Base-by-base conservation (phyloP, 1,284 basidiomycete genomes). In the Phlebopus sp. region DNA sequence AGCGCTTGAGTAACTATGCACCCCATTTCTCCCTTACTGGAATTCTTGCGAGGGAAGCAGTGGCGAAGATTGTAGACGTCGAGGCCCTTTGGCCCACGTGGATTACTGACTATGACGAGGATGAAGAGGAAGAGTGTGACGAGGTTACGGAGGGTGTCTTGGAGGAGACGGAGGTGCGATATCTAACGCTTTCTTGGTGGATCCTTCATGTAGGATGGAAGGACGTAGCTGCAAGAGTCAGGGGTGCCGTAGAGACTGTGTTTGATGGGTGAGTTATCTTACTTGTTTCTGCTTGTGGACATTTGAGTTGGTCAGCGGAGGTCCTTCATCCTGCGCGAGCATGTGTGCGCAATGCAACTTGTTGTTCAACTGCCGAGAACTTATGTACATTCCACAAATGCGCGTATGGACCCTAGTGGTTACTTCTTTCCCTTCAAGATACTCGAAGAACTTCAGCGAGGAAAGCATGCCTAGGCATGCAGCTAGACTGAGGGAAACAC, bases 121-220 rank as follows among this genome's bases (percentile, higher is more conserved):
- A 52, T 11, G 44, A 37, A 5, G 51, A 50, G 2, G 54, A 53
- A 4, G 61, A 52, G 21, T 9, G 30, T 21, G 31, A 39, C 0
- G 43, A 49, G 2, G 56, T 60, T 29, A 57, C 60, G 35, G 65
- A 67, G 29, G 63, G 58, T 21, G 69, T 82, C 11, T 68, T 64
- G 30, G 79, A 84, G 32, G 80, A 84, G 44, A 81, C 81, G 1
- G 90, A 94, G 66, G 72, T 79, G 52, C 84, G 84, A 59, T 95
- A 84, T 60, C 73, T 96, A 48, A 92, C 90, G 0, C 79, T 94
- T 53, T 90, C 83, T 43, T 96, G 92, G 90, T 95, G 92, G 90
- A 76, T 95, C 40, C 63, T 96, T 46, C 86, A 96, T 59, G 84
- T 89, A 3, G 92, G 93, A 0, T 95, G 92, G 90, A 86, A 86